phyloP scores from a whole-genome alignment of 257 asterid species.

The Lycium barbarum region DNA sequence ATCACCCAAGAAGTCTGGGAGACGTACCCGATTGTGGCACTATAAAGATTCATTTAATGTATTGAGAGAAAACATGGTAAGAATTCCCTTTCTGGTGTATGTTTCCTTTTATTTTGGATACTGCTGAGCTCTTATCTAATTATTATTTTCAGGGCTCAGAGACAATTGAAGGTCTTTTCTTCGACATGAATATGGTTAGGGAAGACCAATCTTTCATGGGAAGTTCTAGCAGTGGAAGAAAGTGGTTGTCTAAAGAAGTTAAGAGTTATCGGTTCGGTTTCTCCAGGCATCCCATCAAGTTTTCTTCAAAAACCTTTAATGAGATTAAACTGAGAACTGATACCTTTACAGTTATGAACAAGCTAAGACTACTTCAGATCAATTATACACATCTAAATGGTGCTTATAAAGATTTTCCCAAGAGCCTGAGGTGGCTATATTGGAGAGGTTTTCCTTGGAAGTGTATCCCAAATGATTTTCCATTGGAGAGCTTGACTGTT shows the following conservation, averaged over 20 bases:
- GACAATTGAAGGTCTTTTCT: constrained; percentile 20
- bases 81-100: neutral
- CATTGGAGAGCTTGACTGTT: constrained; percentile 20
- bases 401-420: constrained; percentile 19
- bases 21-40: neutral
- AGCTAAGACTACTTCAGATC: constrained; percentile 18
- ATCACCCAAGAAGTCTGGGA: constrained; percentile 22
- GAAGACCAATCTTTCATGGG: neutral
- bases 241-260: neutral
- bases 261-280: constrained; percentile 20
- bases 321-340: neutral
- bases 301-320: neutral
- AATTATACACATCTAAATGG: constrained; percentile 16
- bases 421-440: constrained; percentile 15
- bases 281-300: neutral
- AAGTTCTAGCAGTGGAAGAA: constrained; percentile 3
- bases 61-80: constrained; percentile 20
- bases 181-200: constrained; percentile 18
- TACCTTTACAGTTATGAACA: neutral
- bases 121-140: neutral
- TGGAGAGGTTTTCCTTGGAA: constrained; percentile 23
- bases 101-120: neutral
- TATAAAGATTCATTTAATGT: constrained; percentile 19
- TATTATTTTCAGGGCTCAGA: neutral
- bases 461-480: constrained; percentile 20